Percentiles rank a stretch among this genome's conserved stretches.
Conservation (phyloP, 2,329 filamentous ascomycete species). For the Penicillium sp. region DNA sequence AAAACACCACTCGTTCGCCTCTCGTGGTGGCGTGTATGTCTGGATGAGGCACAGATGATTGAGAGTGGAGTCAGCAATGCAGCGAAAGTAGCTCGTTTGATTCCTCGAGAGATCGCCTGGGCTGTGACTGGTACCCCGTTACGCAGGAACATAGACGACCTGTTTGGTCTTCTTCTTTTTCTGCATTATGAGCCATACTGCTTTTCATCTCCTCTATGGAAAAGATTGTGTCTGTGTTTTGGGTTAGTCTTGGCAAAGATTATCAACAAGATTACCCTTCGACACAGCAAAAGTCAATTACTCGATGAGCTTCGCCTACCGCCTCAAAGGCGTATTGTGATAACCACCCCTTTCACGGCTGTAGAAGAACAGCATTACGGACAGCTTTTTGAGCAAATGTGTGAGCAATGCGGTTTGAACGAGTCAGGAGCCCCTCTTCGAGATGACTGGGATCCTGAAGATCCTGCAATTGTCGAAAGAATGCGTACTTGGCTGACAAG, state of each 20-base stretch:
- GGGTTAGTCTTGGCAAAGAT: constrained; percentile 65
- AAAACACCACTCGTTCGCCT: constrained; percentile 77
- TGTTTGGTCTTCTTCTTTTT: constrained; percentile 79
- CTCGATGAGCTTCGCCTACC: constrained; percentile 77
- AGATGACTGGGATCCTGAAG: constrained; percentile 65
- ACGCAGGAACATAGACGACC: constrained; percentile 72
- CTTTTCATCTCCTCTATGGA: constrained; percentile 64
- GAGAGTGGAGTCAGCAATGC: constrained; percentile 84
- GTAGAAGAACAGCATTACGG: constrained; percentile 89
- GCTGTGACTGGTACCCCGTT: constrained; percentile 89
- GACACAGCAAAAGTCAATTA: constrained; percentile 82
- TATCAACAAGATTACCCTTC: constrained; percentile 70
- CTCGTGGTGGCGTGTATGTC: constrained; percentile 79
- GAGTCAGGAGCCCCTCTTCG: constrained; percentile 60
- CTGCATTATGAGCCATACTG: constrained; percentile 76
- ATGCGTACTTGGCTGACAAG: constrained; percentile 80
- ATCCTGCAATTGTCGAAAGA: constrained; percentile 56
- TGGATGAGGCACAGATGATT: constrained; percentile 79
- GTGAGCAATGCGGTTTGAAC: constrained; percentile 65
- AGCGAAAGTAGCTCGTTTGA: constrained; percentile 72
- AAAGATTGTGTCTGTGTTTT: constrained; percentile 60
- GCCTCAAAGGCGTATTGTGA: constrained; percentile 78
- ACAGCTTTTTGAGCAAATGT: constrained; percentile 73
- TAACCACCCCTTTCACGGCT: constrained; percentile 84
- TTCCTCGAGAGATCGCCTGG: constrained; percentile 87